Base-by-base conservation (phyloP, 2,329 filamentous ascomycete genomes). In the Xylaria arbuscula region DNA sequence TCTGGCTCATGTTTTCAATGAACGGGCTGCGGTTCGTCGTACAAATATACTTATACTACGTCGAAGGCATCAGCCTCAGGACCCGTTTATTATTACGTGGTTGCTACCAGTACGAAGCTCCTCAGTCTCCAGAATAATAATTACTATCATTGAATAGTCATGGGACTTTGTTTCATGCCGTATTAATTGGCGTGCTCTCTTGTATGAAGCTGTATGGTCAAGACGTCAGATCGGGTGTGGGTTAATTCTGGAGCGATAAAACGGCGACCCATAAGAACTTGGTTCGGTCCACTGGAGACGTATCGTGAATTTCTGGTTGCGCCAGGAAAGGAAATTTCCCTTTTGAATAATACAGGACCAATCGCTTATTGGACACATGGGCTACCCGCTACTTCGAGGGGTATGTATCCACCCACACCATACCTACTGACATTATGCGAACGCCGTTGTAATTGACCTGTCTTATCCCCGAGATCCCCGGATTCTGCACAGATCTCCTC, bases 311-410 rank as follows among this genome's bases (percentile, higher is more conserved):
- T 62, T 22, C 48, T 15, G 24, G 15, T 32, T 54, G 15, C 10
- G 59, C 36, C 48, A 13, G 28, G 34, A 19, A 32, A 34, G 59
- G 48, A 34, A 62, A 45, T 62, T 10, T 54, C 38, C 28, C 22
- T 36, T 28, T 50, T 10, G 47, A 11, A 11, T 19, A 50, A 11
- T n/a, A 11, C 4, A 45, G 17, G 42, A 17, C 48, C 32, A 34
- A 28, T 53, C 47, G 15, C 22, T 42, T 15, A 42, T 15, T 42
- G 11, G 42, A 9, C 9, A 19, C 15, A 50, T 24, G 7, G 7
- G 24, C 28, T n/a, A 50, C 22, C 19, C 22, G 28, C 47, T 11
- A 50, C 47, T n/a, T 50, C 28, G 47, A 13, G 6, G 4, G 10
- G 10, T 28, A 53, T 15, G 50, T 19, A 53, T 53, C 50, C 50